Percentiles rank a stretch among this genome's conserved stretches.
These are phyloP conservation scores for Bombardia bombarda DNA, from an alignment of 495 filamentous ascomycete species.

Conservation along the genomic window DNA sequence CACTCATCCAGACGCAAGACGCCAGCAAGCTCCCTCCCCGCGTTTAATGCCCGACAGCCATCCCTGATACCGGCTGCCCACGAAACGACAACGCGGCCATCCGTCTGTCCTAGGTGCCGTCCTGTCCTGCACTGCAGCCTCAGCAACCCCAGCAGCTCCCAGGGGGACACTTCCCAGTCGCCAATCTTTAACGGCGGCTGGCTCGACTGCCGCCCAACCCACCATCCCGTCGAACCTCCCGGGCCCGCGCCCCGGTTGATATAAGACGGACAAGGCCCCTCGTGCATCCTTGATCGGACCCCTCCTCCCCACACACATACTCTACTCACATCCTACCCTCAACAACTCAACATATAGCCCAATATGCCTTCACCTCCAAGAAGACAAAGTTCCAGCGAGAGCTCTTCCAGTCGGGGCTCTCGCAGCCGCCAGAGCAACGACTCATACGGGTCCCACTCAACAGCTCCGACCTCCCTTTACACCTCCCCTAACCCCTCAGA, in stretches of 20 bases:
- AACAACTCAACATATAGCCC: not conserved
- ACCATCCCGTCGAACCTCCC: conserved; percentile 1
- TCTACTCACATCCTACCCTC: conserved; percentile 1
- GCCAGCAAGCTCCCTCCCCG: conserved; percentile 14
- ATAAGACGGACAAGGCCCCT: conserved; percentile 19
- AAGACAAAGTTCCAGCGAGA: conserved; percentile 30
- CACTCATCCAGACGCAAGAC: conserved; percentile 11
- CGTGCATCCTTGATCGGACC: conserved; percentile 9
- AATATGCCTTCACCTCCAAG: conserved; percentile 21
- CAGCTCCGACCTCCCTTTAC: conserved; percentile 53
- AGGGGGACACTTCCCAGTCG: conserved; percentile 10
- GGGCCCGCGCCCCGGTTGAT: conserved; percentile 2
- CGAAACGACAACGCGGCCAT: not conserved
- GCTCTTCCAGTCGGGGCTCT: conserved; percentile 48
- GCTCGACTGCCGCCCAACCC: conserved; percentile 13
- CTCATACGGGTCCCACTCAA: conserved; percentile 60
- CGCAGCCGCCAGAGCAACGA: conserved; percentile 47
- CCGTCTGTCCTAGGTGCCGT: too few species aligned
- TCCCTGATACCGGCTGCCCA: conserved; percentile 13
- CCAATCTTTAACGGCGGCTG: conserved; percentile 10
- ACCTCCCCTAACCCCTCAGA: conserved; percentile 47
- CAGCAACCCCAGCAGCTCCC: conserved; percentile 5
- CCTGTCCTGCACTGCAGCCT: conserved; percentile 14
- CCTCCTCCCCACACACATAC: conserved; percentile 5
- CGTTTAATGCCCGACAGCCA: conserved; percentile 31